Conservation (phyloP, 1,284 basidiomycete species). For the Rhizopogon hawkerae region DNA sequence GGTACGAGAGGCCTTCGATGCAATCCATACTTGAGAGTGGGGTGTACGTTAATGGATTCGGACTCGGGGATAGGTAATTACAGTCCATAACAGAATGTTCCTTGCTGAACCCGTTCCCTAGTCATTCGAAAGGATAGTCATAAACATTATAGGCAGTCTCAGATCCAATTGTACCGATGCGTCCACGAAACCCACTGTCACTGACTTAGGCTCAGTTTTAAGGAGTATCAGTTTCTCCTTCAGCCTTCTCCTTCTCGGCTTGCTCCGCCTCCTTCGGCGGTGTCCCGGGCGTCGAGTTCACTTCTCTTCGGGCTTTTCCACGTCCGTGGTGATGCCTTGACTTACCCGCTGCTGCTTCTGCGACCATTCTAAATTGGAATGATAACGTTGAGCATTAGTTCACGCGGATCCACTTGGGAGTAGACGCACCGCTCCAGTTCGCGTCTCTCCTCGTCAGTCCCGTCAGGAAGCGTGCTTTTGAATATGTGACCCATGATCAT, state of each 20-base stretch:
- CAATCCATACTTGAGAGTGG: background rate
- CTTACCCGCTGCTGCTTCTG: constrained; percentile 61
- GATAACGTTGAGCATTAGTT: constrained; percentile 5
- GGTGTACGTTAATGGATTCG: background rate
- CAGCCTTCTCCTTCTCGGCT: constrained; percentile 6
- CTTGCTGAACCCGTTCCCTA: background rate
- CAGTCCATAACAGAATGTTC: background rate
- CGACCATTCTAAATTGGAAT: constrained; percentile 47
- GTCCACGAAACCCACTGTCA: background rate
- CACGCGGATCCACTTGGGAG: background rate
- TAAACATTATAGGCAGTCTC: constrained; percentile 2
- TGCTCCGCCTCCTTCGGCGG: constrained; percentile 13
- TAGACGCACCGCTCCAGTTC: constrained; percentile 74
- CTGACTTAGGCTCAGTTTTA: background rate
- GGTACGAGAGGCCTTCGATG: constrained; percentile 27
- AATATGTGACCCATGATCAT: constrained; percentile 80
- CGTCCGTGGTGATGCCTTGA: constrained; percentile 43
- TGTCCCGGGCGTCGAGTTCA: constrained; percentile 19
- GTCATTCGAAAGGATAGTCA: background rate
- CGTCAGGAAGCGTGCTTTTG: constrained; percentile 76
- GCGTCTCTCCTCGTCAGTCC: constrained; percentile 83
- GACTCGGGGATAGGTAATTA: background rate
- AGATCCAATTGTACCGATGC: background rate
- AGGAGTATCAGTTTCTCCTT: constrained; percentile 8
- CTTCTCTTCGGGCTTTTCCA: constrained; percentile 32